Evolutionary conservation across 371 early-diverging fungal species (phyloP), one percentile per base, ranked within the genome.

Genomic region (Circinella umbellata): DNA sequence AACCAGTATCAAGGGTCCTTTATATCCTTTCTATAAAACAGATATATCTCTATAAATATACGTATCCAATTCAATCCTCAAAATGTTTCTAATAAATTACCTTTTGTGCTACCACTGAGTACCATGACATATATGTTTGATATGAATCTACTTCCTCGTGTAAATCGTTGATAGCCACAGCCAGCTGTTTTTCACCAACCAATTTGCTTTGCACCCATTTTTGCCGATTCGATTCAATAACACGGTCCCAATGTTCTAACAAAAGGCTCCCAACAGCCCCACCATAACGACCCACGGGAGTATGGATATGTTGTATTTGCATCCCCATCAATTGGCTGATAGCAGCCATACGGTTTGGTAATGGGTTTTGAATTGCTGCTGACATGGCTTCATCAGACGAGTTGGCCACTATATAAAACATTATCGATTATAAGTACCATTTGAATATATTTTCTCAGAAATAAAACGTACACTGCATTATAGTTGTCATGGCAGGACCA

Each of bases 71-170:
- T 42, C 27, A 46, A 20, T 10, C 53, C 51, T 48, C 46, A 38
- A 47, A 10, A 13, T 51, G 5, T 51, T 15, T 15, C 51, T 1
- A n/a, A 17, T 51, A 51, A 51, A 17, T 67, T 67, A 75, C 75
- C 72, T 82, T 82, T 74, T 76, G 75, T n/a, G 82, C 82, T 4
- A 80, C 76, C 3, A 82, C 82, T 18, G 80, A 80, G 49, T 82
- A 82, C 82, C 82, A 82, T 11, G 82, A 79, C 82, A 82, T 82
- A 46, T 82, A 80, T 7, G 82, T 82, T 20, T 80, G 72, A 35
- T 78, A 61, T 55, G 71, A 70, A 7, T 80, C 76, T 8, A 80
- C 78, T 70, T 82, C 82, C 39, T 73, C 67, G 37, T 65, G 73
- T 63, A 82, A 64, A 38, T 69, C 51, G n/a, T 76, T 68, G 4